These are phyloP conservation scores for Coleophoma eucalyptorum DNA, from an alignment of 2,329 filamentous ascomycete genomes.

Conservation along the genomic window DNA sequence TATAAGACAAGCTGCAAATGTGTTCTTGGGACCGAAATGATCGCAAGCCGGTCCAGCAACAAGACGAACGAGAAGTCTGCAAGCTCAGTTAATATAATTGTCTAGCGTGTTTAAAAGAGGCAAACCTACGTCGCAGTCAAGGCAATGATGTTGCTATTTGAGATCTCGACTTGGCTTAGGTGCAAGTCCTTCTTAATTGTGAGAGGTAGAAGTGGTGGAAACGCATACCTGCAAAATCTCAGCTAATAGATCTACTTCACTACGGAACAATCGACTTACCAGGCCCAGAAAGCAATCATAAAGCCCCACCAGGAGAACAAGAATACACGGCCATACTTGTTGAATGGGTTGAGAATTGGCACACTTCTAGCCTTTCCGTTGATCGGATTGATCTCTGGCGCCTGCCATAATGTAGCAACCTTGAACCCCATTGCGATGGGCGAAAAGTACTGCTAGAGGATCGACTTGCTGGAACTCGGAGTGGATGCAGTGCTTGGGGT, in stretches of 20 bases:
- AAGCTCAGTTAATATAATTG: conserved; percentile 1
- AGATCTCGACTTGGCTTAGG: conserved; percentile 64
- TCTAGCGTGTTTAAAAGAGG: background rate
- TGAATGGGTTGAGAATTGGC: conserved; percentile 70
- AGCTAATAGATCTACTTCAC: background rate
- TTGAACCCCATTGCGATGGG: conserved; percentile 9
- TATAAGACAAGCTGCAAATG: conserved; percentile 73
- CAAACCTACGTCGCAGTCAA: conserved; percentile 58
- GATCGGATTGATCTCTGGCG: conserved; percentile 76
- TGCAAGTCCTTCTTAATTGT: conserved; percentile 75
- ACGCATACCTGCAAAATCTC: conserved; percentile 60
- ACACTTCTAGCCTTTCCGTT: conserved; percentile 77
- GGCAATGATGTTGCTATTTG: conserved; percentile 86
- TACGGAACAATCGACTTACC: conserved; percentile 57
- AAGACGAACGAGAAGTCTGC: conserved; percentile 64
- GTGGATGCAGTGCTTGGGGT: no score
- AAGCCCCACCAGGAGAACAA: conserved; percentile 85
- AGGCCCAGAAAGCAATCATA: conserved; percentile 82
- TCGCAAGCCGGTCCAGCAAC: conserved; percentile 80
- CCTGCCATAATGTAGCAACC: conserved; percentile 22
- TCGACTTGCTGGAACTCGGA: no score
- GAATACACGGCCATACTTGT: conserved; percentile 79
- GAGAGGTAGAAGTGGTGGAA: conserved; percentile 75
- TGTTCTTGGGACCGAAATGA: conserved; percentile 70
- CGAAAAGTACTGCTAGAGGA: no score